These are phyloP conservation scores for Labyrinthula sp. DNA, from an alignment of 352 stramenopile genomes.

Conservation along the genomic window DNA sequence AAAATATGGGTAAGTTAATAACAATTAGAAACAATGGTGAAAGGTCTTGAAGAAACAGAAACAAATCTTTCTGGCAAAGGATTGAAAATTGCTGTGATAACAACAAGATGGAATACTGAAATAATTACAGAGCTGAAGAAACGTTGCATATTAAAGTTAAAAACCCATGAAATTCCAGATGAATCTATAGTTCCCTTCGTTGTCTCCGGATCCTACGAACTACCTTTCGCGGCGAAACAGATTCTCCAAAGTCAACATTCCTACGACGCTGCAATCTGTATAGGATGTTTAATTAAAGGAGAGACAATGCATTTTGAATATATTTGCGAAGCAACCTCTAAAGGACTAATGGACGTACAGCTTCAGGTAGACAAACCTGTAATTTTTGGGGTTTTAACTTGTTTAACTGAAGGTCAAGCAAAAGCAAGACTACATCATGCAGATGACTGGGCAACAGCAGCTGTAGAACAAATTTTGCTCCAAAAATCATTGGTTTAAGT, in stretches of 20 bases:
- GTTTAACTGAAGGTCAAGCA: constrained; percentile 84
- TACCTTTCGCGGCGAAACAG: constrained; percentile 72
- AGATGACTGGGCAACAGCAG: too few species aligned
- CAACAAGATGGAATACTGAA: constrained; percentile 58
- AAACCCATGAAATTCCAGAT: constrained; percentile 42
- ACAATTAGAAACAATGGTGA: too few species aligned
- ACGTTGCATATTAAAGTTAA: constrained; percentile 45
- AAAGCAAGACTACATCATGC: too few species aligned
- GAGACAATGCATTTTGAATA: constrained; percentile 99
- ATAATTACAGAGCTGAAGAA: constrained; percentile 48
- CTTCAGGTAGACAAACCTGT: constrained; percentile 58
- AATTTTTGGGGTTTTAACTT: constrained; percentile 74
- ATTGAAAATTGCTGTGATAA: constrained; percentile 40
- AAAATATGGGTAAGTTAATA: too few species aligned
- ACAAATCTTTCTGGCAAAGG: constrained; percentile 8
- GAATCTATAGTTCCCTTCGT: constrained; percentile 26
- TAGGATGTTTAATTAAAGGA: constrained; percentile 77
- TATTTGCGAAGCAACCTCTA: constrained; percentile 81
- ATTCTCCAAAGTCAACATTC: constrained; percentile 37
- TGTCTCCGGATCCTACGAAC: constrained; percentile 74
- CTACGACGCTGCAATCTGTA: constrained; percentile 80
- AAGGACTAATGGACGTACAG: constrained; percentile 84
- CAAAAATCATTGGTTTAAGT: too few species aligned
- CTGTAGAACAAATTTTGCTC: too few species aligned
- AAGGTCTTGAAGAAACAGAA: constrained; percentile 11